Base-by-base conservation (phyloP, 2,329 filamentous ascomycete genomes). In the Arthroderma sp. region DNA sequence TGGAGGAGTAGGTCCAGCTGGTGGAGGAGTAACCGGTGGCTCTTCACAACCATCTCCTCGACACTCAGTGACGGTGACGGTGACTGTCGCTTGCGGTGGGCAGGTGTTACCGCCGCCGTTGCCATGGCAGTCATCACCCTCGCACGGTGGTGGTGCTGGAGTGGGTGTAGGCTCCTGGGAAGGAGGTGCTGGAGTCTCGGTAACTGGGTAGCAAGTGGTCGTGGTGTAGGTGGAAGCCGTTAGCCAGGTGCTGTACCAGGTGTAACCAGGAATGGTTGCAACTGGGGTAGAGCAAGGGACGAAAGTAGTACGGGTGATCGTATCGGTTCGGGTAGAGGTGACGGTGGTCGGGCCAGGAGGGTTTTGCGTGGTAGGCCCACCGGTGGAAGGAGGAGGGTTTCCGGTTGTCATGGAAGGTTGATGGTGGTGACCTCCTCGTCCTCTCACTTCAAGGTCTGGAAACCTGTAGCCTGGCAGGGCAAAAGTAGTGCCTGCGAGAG, bases 201-300 rank as follows among this genome's bases (percentile, higher is more conserved):
- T 62, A 35, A 64, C 59, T n/a, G 67, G 62, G 55, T 66, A 68
- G 62, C 64, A 65, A 6, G 65, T 65, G 7, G 66, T 69, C 21
- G 68, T 69, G 11, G 63, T 66, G 41, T 65, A 56, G 33, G 43
- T 33, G 21, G 41, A 49, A n/a, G 55, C 25, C 1, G 66, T 67
- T 25, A 70, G 55, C 63, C 65, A 71, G 11, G 68, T 68, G 51
- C 66, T 66, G 61, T 68, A 71, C 59, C 61, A 68, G n/a, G 69
- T 71, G 38, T 62, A 64, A 19, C 63, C 62, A 19, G 61, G 58
- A 5, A 61, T 44, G 15, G 66, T 65, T 41, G 61, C 63, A 37
- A 70, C 58, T 8, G 67, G 58, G 33, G 66, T 69, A n/a, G 68
- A 70, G 60, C 64, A 67, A n/a, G 69, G 69, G 38, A 70, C 64